Evolutionary conservation across 805 yeast genomes (phyloP).

Genomic region (Wickerhamiella nectarea): DNA sequence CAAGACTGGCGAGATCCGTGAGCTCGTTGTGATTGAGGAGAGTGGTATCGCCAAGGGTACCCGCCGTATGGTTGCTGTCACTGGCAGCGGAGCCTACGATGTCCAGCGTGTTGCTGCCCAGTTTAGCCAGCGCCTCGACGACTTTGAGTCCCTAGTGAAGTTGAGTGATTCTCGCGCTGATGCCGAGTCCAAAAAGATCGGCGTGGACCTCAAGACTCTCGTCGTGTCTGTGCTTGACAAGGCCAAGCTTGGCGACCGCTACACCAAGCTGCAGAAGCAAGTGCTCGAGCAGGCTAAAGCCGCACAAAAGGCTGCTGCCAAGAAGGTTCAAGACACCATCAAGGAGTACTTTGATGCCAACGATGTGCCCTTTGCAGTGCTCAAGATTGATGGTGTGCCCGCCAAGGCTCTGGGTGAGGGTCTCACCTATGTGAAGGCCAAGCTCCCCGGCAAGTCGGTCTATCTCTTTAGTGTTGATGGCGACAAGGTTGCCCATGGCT

Average conservation of each 20-base stretch:
- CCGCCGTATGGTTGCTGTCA: slow-evolving; percentile 93
- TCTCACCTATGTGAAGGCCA: slow-evolving; percentile 45
- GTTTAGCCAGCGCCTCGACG: slow-evolving; percentile 46
- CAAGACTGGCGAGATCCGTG: slow-evolving; percentile 86
- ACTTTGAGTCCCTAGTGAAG: slow-evolving; percentile 37
- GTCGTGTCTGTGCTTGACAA: slow-evolving; percentile 72
- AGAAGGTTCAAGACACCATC: slow-evolving; percentile 66
- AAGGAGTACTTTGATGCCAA: slow-evolving; percentile 50
- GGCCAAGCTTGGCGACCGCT: slow-evolving; percentile 58
- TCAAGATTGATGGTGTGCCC: slow-evolving; percentile 43
- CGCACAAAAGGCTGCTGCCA: slow-evolving; percentile 76
- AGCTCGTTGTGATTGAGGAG: slow-evolving; percentile 81
- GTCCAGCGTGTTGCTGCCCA: slow-evolving; percentile 76
- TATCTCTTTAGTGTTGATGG: slow-evolving; percentile 36
- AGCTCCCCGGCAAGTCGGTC: slow-evolving; percentile 16
- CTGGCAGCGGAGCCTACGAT: slow-evolving; percentile 80
- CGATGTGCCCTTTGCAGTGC: slow-evolving; percentile 46
- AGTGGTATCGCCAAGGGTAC: slow-evolving; percentile 98
- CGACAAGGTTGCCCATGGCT: slow-evolving; percentile 86
- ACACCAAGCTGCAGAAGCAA: slow-evolving; percentile 66
- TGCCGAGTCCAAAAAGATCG: slow-evolving; percentile 64
- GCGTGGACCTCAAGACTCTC: slow-evolving; percentile 71
- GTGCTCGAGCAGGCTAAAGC: slow-evolving; percentile 80
- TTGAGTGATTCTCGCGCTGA: slow-evolving; percentile 45
- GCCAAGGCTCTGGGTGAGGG: slow-evolving; percentile 94